Percentiles rank a stretch among this genome's conserved stretches.
Conservation (phyloP, 345 rosid genomes). For the Brassica incana region DNA sequence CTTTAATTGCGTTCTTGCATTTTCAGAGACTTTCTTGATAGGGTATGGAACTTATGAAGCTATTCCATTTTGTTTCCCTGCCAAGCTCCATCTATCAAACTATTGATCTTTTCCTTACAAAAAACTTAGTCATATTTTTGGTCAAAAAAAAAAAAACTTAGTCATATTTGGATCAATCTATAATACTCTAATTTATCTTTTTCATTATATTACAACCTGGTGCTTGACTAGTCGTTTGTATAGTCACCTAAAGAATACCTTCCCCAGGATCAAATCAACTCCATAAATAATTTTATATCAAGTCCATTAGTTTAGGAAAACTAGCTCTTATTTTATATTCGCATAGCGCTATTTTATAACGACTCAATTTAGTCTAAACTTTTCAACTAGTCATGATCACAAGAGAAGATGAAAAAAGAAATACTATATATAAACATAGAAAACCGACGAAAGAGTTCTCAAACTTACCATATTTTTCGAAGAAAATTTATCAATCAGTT, state of each 20-base stretch:
- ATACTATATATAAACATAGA: background rate
- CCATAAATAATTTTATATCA: background rate
- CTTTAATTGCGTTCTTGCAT: background rate
- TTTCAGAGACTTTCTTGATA: background rate
- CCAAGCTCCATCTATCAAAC: background rate
- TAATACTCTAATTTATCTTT: background rate
- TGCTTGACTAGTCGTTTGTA: background rate
- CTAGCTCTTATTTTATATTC: background rate
- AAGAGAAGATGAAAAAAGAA: slow-evolving; percentile 2
- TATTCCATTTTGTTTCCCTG: background rate
- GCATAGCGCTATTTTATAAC: background rate
- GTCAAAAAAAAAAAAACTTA: no score
- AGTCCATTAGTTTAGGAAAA: background rate
- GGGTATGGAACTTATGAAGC: background rate
- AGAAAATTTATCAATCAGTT: background rate
- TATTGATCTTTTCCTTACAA: background rate
- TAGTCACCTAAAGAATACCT: background rate
- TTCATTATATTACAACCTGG: background rate
- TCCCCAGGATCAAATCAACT: background rate
- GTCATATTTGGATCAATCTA: background rate
- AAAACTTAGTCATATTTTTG: background rate
- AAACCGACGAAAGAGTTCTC: background rate
- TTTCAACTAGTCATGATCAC: background rate
- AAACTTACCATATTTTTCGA: background rate
- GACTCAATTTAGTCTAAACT: background rate